Percentiles rank a stretch among this genome's conserved stretches.
Evolutionary conservation across 2,329 filamentous ascomycete species (phyloP).

Genomic region (Colletotrichum sp.): DNA sequence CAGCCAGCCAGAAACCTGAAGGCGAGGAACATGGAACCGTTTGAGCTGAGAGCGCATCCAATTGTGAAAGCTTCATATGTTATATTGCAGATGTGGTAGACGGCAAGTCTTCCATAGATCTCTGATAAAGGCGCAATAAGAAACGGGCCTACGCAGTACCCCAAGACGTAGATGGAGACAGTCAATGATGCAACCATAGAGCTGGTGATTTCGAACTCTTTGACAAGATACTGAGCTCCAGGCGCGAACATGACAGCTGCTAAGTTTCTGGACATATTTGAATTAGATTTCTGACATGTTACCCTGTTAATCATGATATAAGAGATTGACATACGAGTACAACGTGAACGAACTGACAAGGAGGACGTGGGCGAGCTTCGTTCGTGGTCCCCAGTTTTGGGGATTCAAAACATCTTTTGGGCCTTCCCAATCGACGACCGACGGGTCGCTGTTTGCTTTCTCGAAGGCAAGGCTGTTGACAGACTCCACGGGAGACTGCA

Average conservation of each 20-base stretch:
- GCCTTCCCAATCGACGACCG: slow-evolving; percentile 63
- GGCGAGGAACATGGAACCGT: slow-evolving; percentile 32
- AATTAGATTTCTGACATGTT: background rate
- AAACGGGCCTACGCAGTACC: slow-evolving; percentile 64
- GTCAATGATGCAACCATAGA: slow-evolving; percentile 54
- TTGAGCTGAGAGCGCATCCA: slow-evolving; percentile 30
- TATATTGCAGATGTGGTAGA: slow-evolving; percentile 34
- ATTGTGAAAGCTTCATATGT: slow-evolving; percentile 34
- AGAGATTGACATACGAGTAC: slow-evolving; percentile 24
- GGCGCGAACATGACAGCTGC: slow-evolving; percentile 64
- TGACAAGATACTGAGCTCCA: slow-evolving; percentile 54
- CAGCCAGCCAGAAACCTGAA: slow-evolving; percentile 35
- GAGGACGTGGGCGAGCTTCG: slow-evolving; percentile 38
- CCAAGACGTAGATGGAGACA: slow-evolving; percentile 69
- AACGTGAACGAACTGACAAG: slow-evolving; percentile 46
- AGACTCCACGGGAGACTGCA: background rate
- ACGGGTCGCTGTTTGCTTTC: slow-evolving; percentile 3
- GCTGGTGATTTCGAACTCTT: slow-evolving; percentile 52
- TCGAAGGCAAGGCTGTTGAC: background rate
- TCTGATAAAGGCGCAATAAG: slow-evolving; percentile 52
- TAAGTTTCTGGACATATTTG: background rate
- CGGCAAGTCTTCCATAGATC: slow-evolving; percentile 36
- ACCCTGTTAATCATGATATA: background rate
- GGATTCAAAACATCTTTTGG: slow-evolving; percentile 63
- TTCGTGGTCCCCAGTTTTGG: slow-evolving; percentile 59